Percentiles rank a stretch among this genome's conserved stretches.
Conservation (phyloP, 805 yeast species). For the Blastobotrys attinorum region DNA sequence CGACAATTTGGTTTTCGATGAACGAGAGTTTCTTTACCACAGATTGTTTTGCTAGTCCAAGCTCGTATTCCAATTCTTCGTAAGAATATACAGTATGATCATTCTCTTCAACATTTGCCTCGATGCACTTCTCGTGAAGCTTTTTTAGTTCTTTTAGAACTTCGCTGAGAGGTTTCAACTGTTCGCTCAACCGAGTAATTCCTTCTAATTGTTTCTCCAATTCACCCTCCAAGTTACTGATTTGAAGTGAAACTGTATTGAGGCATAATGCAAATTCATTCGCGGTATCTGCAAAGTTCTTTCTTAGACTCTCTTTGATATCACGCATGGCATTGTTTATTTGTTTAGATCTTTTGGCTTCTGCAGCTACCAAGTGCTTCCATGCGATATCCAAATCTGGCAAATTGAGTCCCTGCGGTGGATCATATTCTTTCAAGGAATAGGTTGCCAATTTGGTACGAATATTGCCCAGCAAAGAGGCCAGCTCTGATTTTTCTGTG, state of each 20-base stretch:
- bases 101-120: constrained; percentile 33
- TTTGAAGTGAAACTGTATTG: constrained; percentile 21
- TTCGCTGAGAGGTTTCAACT: constrained; percentile 29
- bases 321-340: constrained; percentile 28
- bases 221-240: constrained; percentile 28
- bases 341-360: constrained; percentile 25
- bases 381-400: constrained; percentile 28
- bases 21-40: constrained; percentile 35
- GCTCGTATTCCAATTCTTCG: constrained; percentile 34
- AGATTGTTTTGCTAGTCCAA: constrained; percentile 31
- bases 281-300: constrained; percentile 29
- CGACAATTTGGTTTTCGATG: constrained; percentile 36
- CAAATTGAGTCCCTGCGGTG: constrained; percentile 27
- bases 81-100: constrained; percentile 30
- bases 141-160: constrained; percentile 24
- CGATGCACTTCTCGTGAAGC: constrained; percentile 23
- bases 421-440: constrained; percentile 29
- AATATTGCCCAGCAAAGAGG: constrained; percentile 30
- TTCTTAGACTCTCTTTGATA: constrained; percentile 28
- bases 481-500: constrained; percentile 30
- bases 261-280: constrained; percentile 25
- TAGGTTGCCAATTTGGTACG: constrained; percentile 32
- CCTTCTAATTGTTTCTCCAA: constrained; percentile 33
- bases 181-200: constrained; percentile 30
- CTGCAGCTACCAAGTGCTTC: constrained; percentile 27